phyloP scores from a whole-genome alignment of 2,329 filamentous ascomycete genomes.

The Huntiella abstrusa region DNA sequence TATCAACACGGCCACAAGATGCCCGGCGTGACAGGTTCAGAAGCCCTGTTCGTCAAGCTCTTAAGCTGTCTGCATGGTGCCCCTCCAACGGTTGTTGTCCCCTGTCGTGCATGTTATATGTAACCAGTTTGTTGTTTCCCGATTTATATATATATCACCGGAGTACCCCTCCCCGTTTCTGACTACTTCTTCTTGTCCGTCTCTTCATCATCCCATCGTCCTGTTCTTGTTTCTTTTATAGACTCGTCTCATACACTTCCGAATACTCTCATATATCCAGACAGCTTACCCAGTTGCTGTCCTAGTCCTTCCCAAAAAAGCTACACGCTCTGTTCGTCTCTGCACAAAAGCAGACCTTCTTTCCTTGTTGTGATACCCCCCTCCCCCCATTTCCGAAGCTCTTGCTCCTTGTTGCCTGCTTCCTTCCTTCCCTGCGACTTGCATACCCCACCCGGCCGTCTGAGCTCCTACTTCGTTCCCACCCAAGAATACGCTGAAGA shows the following conservation, averaged over 20 bases:
- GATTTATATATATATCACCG: too few relatives aligned
- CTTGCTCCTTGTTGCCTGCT: constrained; percentile 5
- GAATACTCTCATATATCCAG: background rate
- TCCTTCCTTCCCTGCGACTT: constrained; percentile 5
- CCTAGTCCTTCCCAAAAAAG: too few relatives aligned
- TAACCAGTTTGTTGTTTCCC: too few relatives aligned
- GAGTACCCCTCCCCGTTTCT: background rate
- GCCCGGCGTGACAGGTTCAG: too few relatives aligned
- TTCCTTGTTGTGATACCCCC: constrained; percentile 11
- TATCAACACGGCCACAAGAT: too few relatives aligned
- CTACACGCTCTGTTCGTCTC: background rate
- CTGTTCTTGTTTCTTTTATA: background rate
- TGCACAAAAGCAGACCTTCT: constrained; percentile 5
- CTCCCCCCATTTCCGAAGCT: background rate
- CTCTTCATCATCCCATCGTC: background rate
- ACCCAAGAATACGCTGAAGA: constrained; percentile 5
- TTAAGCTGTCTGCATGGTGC: too few relatives aligned
- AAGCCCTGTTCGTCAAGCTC: too few relatives aligned
- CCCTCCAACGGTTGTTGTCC: too few relatives aligned
- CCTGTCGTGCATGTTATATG: too few relatives aligned
- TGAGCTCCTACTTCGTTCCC: constrained; percentile 2
- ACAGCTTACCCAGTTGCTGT: background rate
- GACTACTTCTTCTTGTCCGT: background rate
- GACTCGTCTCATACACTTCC: background rate
- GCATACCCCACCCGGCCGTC: constrained; percentile 7